Conservation (phyloP, 192 early-diverging fungal species). For the Mortierella hygrophila region DNA sequence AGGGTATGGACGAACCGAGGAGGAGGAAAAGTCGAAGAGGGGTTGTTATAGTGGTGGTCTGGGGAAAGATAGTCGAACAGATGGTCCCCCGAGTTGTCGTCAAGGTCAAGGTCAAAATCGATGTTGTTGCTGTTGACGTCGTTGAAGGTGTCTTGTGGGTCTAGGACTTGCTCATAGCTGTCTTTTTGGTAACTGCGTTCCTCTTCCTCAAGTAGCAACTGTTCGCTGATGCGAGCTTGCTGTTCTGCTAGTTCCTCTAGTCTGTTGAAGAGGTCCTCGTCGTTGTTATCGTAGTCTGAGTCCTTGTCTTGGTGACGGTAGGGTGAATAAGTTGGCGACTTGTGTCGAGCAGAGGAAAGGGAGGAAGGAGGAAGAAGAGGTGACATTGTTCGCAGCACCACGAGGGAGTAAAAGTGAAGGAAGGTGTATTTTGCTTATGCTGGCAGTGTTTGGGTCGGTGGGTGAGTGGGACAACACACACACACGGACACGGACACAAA, state of each 20-base stretch:
- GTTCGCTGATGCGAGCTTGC: neutral
- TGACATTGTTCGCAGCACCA: neutral
- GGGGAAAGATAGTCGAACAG: neutral
- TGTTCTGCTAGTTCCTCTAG: neutral
- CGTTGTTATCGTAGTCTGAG: neutral
- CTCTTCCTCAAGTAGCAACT: neutral
- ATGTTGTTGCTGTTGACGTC: neutral
- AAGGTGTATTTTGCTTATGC: neutral
- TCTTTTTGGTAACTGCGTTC: neutral
- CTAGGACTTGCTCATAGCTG: neutral
- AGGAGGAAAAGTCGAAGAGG: neutral
- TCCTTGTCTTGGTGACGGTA: neutral
- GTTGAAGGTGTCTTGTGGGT: neutral
- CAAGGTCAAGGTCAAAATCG: neutral
- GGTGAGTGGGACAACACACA: too few species aligned
- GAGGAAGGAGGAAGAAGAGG: neutral
- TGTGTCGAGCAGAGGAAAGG: neutral
- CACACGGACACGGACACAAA: too few species aligned
- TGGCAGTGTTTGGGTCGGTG: too few species aligned
- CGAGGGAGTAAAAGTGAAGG: neutral
- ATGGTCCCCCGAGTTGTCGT: neutral
- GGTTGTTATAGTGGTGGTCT: neutral
- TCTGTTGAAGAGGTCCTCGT: neutral
- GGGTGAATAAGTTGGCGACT: neutral
- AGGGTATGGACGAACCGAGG: neutral